Evolutionary conservation across 495 filamentous ascomycete genomes (phyloP).

Genomic region (Penicillium longicatenatum): DNA sequence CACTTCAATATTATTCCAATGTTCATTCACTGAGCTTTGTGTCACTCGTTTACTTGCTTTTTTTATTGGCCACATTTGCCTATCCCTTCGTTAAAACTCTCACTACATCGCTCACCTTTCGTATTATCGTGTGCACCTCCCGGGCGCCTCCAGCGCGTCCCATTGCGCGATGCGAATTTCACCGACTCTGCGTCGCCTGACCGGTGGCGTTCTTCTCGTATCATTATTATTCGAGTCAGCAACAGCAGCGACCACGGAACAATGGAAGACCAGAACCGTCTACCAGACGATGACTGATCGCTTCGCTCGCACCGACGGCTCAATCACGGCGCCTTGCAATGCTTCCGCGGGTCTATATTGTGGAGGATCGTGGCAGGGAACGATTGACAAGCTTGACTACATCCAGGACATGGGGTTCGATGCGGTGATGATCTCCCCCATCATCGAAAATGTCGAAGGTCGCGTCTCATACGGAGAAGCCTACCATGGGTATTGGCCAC

Average conservation of each 20-base stretch:
- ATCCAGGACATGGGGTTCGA: slow-evolving; percentile 80
- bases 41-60: not conserved
- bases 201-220: not conserved
- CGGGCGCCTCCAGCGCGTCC: not conserved
- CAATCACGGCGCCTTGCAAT: slow-evolving; percentile 50
- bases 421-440: slow-evolving; percentile 80
- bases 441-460: slow-evolving; percentile 62
- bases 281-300: slow-evolving; percentile 80
- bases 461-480: slow-evolving; percentile 52
- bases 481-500: slow-evolving; percentile 78
- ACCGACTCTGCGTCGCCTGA: not conserved
- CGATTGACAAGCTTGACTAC: slow-evolving; percentile 59
- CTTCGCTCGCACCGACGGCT: slow-evolving; percentile 68
- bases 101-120: not conserved
- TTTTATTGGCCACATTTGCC: not conserved
- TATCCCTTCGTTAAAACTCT: not conserved
- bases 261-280: slow-evolving; percentile 64
- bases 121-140: not conserved
- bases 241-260: slow-evolving; percentile 27
- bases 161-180: not conserved
- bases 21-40: not conserved
- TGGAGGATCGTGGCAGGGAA: slow-evolving; percentile 73
- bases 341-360: slow-evolving; percentile 59
- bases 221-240: not conserved
- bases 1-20: not conserved